Evolutionary conservation across 208 protist species (phyloP), one percentile per base, ranked within the genome.

Genomic region (Leptomonas pyrrhocoris): DNA sequence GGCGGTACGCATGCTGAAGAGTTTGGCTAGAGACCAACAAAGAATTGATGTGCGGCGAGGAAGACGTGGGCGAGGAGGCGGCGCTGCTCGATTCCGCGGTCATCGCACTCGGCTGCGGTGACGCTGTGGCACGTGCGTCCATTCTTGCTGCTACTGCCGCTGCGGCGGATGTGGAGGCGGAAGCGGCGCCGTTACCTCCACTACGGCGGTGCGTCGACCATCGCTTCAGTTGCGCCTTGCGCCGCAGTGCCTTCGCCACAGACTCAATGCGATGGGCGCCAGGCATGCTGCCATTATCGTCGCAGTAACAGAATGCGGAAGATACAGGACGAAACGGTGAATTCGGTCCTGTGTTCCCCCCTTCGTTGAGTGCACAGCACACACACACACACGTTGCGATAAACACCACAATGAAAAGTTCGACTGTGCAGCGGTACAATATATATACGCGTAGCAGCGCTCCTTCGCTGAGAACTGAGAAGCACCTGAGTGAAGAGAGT

Each of bases 241-340:
- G 76, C 15, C 83, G 77, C 57, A 88, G 73, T 23, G 73, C 69
- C 40, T 75, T 74, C 25, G 57, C 57, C 0, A 85, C 49, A 34
- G 73, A 58, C n/a, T 88, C 83, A 4, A 72, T 31, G 0, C n/a
- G 31, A 19, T 27, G 50, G 5, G n/a, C 13, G 0, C 60, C 46
- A 4, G 66, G 31, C 73, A 79, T 74, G 21, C 16, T 21, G 15
- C 9, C 53, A 25, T 54, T 2, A 25, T 19, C 13, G 2, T 25
- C 40, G 5, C 25, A 13, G 30, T 1, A 2, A 23, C 13, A 38
- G 9, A 38, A 12, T 38, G 34, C 3, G 9, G 34, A 38, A 9
- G 3, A 12, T 12, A 38, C 3, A 38, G 9, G 34, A 38, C 3
- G 34, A 38, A 38, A 38, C 9, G 9, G 34, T 9, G 7, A 38